These are phyloP conservation scores for Pythium apleroticum DNA, from an alignment of 352 stramenopile species.

Conservation along the genomic window DNA sequence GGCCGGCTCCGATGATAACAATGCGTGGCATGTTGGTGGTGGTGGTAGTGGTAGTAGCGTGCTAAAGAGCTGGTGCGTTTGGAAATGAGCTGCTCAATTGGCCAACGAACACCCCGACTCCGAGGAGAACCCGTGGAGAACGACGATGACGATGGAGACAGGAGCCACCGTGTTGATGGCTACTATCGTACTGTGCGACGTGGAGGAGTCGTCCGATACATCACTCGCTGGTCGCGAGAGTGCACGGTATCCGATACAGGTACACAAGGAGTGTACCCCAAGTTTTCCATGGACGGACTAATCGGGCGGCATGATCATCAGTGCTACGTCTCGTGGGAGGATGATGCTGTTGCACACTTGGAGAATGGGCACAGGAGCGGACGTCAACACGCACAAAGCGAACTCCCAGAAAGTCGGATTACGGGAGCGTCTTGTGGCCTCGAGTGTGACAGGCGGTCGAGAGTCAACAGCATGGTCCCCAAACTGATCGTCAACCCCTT, in stretches of 20 bases:
- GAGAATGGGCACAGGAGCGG: not conserved
- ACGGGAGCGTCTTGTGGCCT: not conserved
- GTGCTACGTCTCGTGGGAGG: no score
- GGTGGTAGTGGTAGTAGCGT: not conserved
- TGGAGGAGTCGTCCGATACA: no score
- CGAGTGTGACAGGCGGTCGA: not conserved
- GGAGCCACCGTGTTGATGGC: no score
- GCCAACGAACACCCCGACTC: no score
- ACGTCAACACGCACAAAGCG: not conserved
- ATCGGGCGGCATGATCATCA: not conserved
- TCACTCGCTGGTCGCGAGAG: no score
- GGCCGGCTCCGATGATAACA: conserved; percentile 51
- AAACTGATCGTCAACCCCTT: not conserved
- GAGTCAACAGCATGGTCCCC: not conserved
- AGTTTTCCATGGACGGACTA: not conserved
- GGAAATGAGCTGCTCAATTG: not conserved
- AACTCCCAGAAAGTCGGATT: not conserved
- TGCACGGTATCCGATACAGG: no score
- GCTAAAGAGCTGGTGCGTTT: not conserved
- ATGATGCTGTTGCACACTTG: not conserved
- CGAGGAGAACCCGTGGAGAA: no score
- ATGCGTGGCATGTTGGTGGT: conserved; percentile 27
- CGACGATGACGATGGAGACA: no score
- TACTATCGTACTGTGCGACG: no score
- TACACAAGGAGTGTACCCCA: no score